Evolutionary conservation across 768 basidiomycete species (phyloP).

Genomic region (Boletus tylopilopsis): DNA sequence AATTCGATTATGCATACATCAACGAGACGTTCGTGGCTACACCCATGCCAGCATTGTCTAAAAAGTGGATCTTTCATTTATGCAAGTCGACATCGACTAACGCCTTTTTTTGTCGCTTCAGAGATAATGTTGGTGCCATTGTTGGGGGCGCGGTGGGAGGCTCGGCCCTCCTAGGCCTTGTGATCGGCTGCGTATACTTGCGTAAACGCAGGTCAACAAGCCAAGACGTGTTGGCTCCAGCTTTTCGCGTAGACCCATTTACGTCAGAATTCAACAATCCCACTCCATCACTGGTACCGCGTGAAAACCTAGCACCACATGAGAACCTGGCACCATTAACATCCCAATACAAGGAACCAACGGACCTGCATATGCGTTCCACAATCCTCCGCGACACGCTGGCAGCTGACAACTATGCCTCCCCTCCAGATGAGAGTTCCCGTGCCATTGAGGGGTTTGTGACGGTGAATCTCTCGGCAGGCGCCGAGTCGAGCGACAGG

Average conservation of each 20-base stretch:
- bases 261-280: neutral
- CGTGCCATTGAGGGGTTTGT: conserved; percentile 13
- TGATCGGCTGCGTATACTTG: conserved; percentile 4
- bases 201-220: conserved; percentile 4
- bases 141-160: conserved; percentile 17
- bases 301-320: too few species aligned
- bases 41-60: neutral
- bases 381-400: conserved; percentile 13
- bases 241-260: conserved; percentile 4
- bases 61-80: conserved; percentile 6
- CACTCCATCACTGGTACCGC: neutral
- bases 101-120: neutral
- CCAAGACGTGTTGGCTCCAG: neutral
- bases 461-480: neutral
- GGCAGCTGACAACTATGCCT: neutral
- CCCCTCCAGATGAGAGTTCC: neutral
- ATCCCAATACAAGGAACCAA: neutral
- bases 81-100: conserved; percentile 3
- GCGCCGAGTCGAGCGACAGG: neutral
- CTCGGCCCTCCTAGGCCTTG: neutral
- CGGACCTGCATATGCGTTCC: conserved; percentile 2
- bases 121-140: conserved; percentile 10
- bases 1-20: conserved; percentile 15
- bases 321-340: neutral
- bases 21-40: too few species aligned